Evolutionary conservation across 768 basidiomycete species (phyloP), one percentile per base, ranked within the genome.

Genomic region (Thelephora ganbajun): DNA sequence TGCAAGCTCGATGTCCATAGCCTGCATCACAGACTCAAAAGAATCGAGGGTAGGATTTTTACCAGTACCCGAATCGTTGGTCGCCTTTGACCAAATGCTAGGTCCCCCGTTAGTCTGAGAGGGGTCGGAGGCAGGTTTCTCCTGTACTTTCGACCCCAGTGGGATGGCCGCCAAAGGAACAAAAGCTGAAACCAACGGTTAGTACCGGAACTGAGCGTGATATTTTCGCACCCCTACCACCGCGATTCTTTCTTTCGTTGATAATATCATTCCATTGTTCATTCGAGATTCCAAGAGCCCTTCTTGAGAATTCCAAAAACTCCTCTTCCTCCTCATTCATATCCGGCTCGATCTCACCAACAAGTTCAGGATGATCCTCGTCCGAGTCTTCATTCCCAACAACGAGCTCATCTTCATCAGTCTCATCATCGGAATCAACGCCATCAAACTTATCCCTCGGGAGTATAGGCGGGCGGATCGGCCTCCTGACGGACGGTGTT

Each of bases 11-110:
- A 68, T 74, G 55, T 99, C 96, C 82, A 98, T 88, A 2, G 91
- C 91, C 58, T 77, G 75, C 96, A 98, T 98, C 30, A 98, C 88
- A 1, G 84, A 77, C 59, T 99, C 96, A 53, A 99, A 98, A 0
- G 91, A 92, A 60, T 93, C 76, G 18, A 98, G 70, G 43, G 80
- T 77, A 3, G 80, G 75, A 60, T 91, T 85, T 6, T 30, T 30
- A 9, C 26, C 26, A 9, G 26, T 30, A 30, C 9, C 26, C 9
- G 26, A 30, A 9, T 30, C 26, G 9, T 30, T 30, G 26, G 26
- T 9, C 26, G 26, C 9, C 26, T 30, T 30, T 30, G 26, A 9
- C 26, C 26, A 30, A 39, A 26, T 30, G 11, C 20, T 48, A 36
- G 54, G 34, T 54, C 45, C 34, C 46, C 9, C 13, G 22, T 12